Base-by-base conservation (phyloP, 495 filamentous ascomycete genomes). In the Trichoderma gamsii region DNA sequence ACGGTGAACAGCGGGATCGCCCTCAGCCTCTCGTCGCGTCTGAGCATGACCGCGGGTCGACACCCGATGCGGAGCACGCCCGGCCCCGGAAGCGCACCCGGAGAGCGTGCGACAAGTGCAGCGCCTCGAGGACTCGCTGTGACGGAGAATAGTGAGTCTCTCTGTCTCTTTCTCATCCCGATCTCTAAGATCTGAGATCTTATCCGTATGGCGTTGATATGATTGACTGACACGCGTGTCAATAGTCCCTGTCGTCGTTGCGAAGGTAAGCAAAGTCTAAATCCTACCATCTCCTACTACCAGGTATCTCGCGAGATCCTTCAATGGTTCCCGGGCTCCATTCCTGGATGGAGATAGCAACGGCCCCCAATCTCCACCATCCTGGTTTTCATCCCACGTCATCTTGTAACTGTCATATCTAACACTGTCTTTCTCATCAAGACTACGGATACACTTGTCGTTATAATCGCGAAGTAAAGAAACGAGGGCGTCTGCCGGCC, bases 31-130 rank as follows among this genome's bases (percentile, higher is more conserved):
- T 61, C 12, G 23, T 32, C 56, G 56, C 25, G 25, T 61, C 56
- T 16, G 27, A 12, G 9, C 8, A 12, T 13, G 23, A 61, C 23
- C 56, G 25, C 12, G 29, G 56, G 23, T 12, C 12, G 11, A 29
- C 56, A 25, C 56, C 56, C 23, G 56, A 61, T 32, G n/a, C 56
- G 25, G 56, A 61, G 27, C 56, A 61, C 56, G 56, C 56, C 56
- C 8, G 56, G 63, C 67, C 67, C 8, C 16, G 67, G 44, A 69
- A 69, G 63, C 25, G 67, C 63, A 69, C 67, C 43, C 67, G 67
- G 1, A 63, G 67, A 27, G 67, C 67, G 13, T 69, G 67, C 29
- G 67, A 69, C 67, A 69, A 69, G 67, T 69, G 67, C 44, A 69
- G 63, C 32, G 18, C 63, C 16, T 69, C 67, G n/a, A 35, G 67